Evolutionary conservation across 2,329 filamentous ascomycete genomes (phyloP).

Genomic region (Aureobasidium sp.): DNA sequence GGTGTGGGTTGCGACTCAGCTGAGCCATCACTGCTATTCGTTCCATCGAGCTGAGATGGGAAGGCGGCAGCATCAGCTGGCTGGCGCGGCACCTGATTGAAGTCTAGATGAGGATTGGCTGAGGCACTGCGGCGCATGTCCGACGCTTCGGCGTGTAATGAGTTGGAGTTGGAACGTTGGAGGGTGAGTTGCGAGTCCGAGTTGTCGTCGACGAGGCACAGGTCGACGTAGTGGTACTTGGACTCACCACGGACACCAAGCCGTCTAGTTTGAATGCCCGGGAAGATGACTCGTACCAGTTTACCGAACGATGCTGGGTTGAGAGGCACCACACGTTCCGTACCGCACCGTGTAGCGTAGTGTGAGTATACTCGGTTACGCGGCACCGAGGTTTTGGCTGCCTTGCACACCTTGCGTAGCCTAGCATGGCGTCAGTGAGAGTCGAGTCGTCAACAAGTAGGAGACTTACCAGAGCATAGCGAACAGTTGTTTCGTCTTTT

Average conservation of each 20-base stretch:
- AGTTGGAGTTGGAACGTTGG: conserved; percentile 27
- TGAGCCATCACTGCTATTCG: conserved; percentile 20
- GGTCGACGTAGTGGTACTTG: conserved; percentile 90
- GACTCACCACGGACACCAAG: conserved; percentile 96
- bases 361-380: conserved; percentile 95
- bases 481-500: conserved; percentile 87
- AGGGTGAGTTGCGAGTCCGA: conserved; percentile 27
- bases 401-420: conserved; percentile 77
- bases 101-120: conserved; percentile 35
- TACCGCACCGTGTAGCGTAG: conserved; percentile 93
- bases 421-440: conserved; percentile 45
- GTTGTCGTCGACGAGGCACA: conserved; percentile 54
- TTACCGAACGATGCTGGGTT: conserved; percentile 99
- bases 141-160: conserved; percentile 23
- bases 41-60: conserved; percentile 34
- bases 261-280: conserved; percentile 91
- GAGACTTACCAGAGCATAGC: conserved; percentile 83
- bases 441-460: not conserved
- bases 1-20: conserved; percentile 34
- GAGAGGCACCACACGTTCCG: conserved; percentile 91
- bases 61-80: conserved; percentile 55
- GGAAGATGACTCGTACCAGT: conserved; percentile 95
- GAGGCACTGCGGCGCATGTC: conserved; percentile 33
- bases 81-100: conserved; percentile 48
- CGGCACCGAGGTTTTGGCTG: conserved; percentile 87